A percentile compares a stretch with the other conserved stretches of the same genome.
Conservation (phyloP, 805 yeast species). For the Candida silvatica region DNA sequence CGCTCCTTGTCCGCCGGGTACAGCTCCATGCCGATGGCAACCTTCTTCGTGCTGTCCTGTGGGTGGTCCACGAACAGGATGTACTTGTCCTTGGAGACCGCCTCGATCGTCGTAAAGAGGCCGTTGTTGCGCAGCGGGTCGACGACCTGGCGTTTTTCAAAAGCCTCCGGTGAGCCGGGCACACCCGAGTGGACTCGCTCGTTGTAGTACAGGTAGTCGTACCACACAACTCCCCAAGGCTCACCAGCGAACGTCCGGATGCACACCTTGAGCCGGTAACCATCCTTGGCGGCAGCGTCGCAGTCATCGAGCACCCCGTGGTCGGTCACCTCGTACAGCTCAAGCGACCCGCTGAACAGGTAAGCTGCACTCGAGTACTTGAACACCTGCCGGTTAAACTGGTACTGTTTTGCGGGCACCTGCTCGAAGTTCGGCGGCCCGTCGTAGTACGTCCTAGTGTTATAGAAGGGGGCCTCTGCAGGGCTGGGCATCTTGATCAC, state of each 20-base stretch:
- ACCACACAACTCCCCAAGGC: slow-evolving; percentile 5
- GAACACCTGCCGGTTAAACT: slow-evolving; percentile 12
- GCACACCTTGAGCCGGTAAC: slow-evolving; percentile 10
- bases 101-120: slow-evolving; percentile 15
- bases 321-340: slow-evolving; percentile 12
- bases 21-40: slow-evolving; percentile 20
- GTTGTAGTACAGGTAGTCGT: slow-evolving; percentile 4
- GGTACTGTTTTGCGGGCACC: slow-evolving; percentile 6
- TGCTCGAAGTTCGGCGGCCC: too few species aligned
- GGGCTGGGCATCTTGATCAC: background rate
- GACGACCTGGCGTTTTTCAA: slow-evolving; percentile 8
- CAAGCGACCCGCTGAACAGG: slow-evolving; percentile 16
- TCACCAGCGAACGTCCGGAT: slow-evolving; percentile 10
- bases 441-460: too few species aligned
- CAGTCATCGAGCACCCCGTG: slow-evolving; percentile 6
- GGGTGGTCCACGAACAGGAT: slow-evolving; percentile 12
- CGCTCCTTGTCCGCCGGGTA: slow-evolving; percentile 16
- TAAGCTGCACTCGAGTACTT: slow-evolving; percentile 8
- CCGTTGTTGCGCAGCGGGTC: slow-evolving; percentile 1
- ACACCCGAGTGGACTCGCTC: slow-evolving; percentile 6
- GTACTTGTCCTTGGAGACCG: slow-evolving; percentile 14
- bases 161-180: too few species aligned
- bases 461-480: too few species aligned
- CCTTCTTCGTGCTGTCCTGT: slow-evolving; percentile 3
- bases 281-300: slow-evolving; percentile 4